A percentile compares a stretch with the other conserved stretches of the same genome.
Evolutionary conservation across 106 monocot genomes (phyloP).

Genomic region (Amphibolis antarctica): DNA sequence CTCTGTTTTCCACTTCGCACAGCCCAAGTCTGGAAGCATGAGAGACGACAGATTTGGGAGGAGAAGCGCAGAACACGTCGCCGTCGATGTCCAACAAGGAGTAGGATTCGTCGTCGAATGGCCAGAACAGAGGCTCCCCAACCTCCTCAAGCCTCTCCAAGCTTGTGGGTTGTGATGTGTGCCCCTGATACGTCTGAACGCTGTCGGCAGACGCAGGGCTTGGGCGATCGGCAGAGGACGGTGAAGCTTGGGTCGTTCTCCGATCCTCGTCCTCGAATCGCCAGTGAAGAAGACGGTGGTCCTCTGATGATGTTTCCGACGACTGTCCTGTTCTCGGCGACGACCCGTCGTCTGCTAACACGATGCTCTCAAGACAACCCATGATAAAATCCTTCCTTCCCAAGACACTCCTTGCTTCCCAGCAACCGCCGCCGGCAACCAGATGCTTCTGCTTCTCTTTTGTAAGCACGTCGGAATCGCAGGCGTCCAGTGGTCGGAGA

Average conservation of each 20-base stretch:
- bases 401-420: no score
- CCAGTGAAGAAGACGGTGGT: background rate
- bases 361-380: background rate
- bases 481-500: no score
- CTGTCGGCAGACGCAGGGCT: background rate
- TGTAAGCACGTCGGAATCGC: background rate
- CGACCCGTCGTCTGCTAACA: background rate
- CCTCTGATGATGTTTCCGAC: no score
- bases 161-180: background rate
- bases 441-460: no score
- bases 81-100: background rate
- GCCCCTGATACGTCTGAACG: background rate
- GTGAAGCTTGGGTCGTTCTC: background rate
- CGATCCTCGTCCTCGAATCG: background rate
- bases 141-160: background rate
- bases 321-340: background rate
- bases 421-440: no score
- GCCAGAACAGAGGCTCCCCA: background rate
- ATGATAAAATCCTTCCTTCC: background rate
- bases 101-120: background rate
- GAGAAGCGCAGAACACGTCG: no score
- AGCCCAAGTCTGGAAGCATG: no score
- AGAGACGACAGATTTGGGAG: no score
- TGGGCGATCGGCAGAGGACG: background rate
- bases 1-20: no score